Base-by-base conservation (phyloP, 2,329 filamentous ascomycete species). In the Alternaria dauci region DNA sequence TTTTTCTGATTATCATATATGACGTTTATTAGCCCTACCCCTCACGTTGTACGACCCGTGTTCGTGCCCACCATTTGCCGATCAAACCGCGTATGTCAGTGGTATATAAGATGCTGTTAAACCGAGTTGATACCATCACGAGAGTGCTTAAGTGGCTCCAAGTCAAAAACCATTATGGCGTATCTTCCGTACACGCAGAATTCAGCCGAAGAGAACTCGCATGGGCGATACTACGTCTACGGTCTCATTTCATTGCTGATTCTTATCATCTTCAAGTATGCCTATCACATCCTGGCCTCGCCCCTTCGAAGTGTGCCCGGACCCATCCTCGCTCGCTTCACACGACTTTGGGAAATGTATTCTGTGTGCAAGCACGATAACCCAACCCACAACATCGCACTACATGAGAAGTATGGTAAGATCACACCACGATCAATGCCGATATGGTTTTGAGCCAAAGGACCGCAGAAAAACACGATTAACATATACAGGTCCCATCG, bases 321-420 rank as follows among this genome's bases (percentile, higher is more conserved):
- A 0, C 83, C 83, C 0, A 79, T 82, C 43, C 70, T 76, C 38
- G 75, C 83, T 11, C 75, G 82, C 7, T 80, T 84, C 58, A 81
- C 80, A 4, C 72, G 78, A 2, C 65, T 81, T 1, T 85, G 82
- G 80, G 82, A 82, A 50, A 72, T 84, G 14, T 63, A 63, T 3
- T 74, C 74, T 4, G 72, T 83, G 12, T 36, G 32, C 32, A 36
- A 16, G 5, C 32, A 36, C 32, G 32, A 36, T 1, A 36, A 36
- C 14, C 0, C 32, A 16, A 8, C 6, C 5, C 14, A 36, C 1
- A 36, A 36, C 32, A 36, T 36, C 2, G 32, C 32, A 3, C 32
- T 36, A 16, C 32, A 36, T 36, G 32, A 36, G 12, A 16, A 36
- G 2, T 36, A 36, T 36, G 32, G 32, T 36, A 36, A 3, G 14